These are phyloP conservation scores for Nigrospora oryzae DNA, from an alignment of 2,329 filamentous ascomycete genomes.

Conservation along the genomic window DNA sequence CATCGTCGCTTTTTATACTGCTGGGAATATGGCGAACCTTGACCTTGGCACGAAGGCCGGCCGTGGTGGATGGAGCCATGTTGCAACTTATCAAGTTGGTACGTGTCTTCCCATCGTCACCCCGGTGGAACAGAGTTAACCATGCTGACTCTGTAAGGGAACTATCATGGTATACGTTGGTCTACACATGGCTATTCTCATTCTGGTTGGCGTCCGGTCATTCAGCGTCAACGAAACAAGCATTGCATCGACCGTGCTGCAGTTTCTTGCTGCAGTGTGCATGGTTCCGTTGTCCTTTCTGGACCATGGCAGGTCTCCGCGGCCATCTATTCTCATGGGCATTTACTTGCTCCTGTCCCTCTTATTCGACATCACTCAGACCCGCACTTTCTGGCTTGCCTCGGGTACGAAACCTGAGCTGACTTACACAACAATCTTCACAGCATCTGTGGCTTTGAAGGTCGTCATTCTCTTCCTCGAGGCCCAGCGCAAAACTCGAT, in stretches of 20 bases:
- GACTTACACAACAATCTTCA: constrained; percentile 8
- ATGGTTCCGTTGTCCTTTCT: constrained; percentile 6
- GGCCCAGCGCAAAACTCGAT: constrained; percentile 10
- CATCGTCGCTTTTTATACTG: constrained; percentile 28
- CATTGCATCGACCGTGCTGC: constrained; percentile 2
- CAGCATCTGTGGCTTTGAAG: constrained; percentile 10
- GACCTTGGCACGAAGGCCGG: constrained; percentile 19
- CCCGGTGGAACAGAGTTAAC: background rate
- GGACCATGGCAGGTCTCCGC: constrained; percentile 11
- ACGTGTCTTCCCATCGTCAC: constrained; percentile 1
- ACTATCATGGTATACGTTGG: constrained; percentile 5
- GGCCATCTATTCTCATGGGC: constrained; percentile 33
- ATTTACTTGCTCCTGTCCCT: constrained; percentile 30
- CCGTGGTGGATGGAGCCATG: constrained; percentile 23
- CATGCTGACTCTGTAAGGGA: constrained; percentile 3
- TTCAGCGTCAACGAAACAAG: background rate
- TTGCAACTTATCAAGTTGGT: constrained; percentile 25
- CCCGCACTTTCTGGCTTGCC: constrained; percentile 20
- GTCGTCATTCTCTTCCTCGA: constrained; percentile 10
- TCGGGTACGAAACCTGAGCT: constrained; percentile 4
- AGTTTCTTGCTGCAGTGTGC: constrained; percentile 5
- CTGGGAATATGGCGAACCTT: constrained; percentile 22
- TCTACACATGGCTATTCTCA: constrained; percentile 4
- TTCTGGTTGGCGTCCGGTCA: constrained; percentile 4
- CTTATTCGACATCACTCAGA: constrained; percentile 32